Evolutionary conservation across 2,329 filamentous ascomycete genomes (phyloP), one percentile per base, ranked within the genome.

Genomic region (Colletotrichum gigasporum): DNA sequence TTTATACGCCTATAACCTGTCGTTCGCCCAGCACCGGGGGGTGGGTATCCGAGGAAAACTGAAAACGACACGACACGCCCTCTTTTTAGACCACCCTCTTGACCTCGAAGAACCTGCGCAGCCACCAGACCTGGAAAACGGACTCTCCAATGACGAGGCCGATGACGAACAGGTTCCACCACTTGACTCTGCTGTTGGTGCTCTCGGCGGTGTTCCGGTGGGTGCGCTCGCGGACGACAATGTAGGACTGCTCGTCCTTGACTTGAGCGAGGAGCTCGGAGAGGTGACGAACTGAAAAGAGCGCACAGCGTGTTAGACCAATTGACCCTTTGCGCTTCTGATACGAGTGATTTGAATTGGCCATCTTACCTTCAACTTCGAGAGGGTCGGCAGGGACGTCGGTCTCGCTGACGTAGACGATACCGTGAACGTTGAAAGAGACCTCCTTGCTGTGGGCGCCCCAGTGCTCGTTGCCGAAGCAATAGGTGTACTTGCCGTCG

Each of bases 381-480:
- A 99, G 84, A 18, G 96, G 96, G 75, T 98, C 95, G 71, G 91
- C 87, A 26, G 92, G 88, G 65, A 91, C 86, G 72, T 98, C 95
- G 65, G 87, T 84, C 79, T 98, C 96, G 59, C 92, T 91, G 53
- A 99, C 94, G 80, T 98, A 99, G 75, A 99, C 95, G 69, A 99
- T 93, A 71, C 96, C 96, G 81, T 99, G 96, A 54, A 99, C 96
- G 79, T 99, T 99, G 88, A 99, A 99, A 60, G 93, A 97, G 56
- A 99, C 95, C 79, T 99, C 96, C 82, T 99, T 99, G 76, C 89
- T 96, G 79, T 93, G 93, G 63, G 94, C 94, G 63, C 93, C 92
- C 94, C 95, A 99, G 79, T 96, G 91, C 84, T 98, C 95, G 81
- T 99, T 99, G 81, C 96, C 96, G 83, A 99, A 99, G 88, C 96